A percentile compares a stretch with the other conserved stretches of the same genome.
Conservation (phyloP, 345 rosid species). For the Arabis alpina region DNA sequence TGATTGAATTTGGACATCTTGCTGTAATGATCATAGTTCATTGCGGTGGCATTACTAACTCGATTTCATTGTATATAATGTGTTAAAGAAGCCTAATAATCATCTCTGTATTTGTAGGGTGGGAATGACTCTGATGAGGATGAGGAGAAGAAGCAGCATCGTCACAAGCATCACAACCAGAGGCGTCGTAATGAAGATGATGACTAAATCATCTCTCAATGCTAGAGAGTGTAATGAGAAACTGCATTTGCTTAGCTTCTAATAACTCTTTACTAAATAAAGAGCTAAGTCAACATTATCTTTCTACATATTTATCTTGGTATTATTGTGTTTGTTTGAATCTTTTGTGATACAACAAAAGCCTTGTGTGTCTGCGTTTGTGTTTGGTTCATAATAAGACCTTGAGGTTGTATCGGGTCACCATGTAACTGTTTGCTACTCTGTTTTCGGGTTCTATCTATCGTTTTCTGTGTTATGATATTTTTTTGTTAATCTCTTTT, state of each 20-base stretch:
- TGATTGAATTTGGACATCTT: background rate
- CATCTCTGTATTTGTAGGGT: conserved; percentile 52
- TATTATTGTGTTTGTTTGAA: conserved; percentile 33
- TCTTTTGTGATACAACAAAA: conserved; percentile 13
- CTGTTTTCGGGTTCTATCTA: conserved; percentile 41
- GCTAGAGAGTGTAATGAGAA: conserved; percentile 19
- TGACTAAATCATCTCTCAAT: conserved; percentile 25
- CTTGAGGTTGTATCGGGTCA: conserved; percentile 26
- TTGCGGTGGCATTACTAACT: background rate
- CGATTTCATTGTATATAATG: background rate
- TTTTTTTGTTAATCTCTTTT: too few relatives aligned
- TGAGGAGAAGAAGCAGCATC: conserved; percentile 54
- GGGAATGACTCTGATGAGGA: conserved; percentile 59
- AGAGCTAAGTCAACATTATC: conserved; percentile 31
- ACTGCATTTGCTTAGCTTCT: conserved; percentile 31
- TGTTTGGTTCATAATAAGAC: conserved; percentile 33
- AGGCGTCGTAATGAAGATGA: conserved; percentile 61
- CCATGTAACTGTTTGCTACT: conserved; percentile 33
- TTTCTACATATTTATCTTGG: background rate
- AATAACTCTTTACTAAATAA: conserved; percentile 33
- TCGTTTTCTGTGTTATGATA: too few relatives aligned
- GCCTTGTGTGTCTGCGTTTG: conserved; percentile 19
- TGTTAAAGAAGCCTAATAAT: background rate
- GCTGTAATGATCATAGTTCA: background rate
- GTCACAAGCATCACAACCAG: conserved; percentile 61